Evolutionary conservation across 1,284 basidiomycete genomes (phyloP).

Genomic region (Irpex sp.): DNA sequence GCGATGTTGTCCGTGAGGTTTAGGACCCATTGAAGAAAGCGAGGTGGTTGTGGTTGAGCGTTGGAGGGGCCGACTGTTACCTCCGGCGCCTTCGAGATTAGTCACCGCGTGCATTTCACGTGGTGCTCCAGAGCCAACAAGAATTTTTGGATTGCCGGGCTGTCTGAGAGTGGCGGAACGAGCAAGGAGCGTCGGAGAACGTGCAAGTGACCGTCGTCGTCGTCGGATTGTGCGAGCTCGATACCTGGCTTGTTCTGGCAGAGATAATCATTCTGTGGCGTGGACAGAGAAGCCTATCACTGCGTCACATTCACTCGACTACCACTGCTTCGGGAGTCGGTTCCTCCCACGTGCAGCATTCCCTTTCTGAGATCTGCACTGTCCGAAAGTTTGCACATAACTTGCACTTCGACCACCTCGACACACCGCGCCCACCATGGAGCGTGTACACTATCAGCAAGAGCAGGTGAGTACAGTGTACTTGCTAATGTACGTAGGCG

Average conservation of each 20-base stretch:
- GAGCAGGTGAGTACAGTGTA: slow-evolving; percentile 59
- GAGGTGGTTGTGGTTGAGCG: slow-evolving; percentile 20
- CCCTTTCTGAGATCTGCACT: neutral
- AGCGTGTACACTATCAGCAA: slow-evolving; percentile 92
- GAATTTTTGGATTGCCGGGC: neutral
- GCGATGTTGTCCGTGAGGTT: slow-evolving; percentile 40
- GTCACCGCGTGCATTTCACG: slow-evolving; percentile 9
- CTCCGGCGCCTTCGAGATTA: slow-evolving; percentile 10
- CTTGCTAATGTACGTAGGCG: neutral
- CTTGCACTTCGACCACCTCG: neutral
- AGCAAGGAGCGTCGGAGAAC: neutral
- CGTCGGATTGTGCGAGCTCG: neutral
- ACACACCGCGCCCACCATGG: slow-evolving; percentile 50
- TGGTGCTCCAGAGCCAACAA: neutral
- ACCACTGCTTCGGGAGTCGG: neutral
- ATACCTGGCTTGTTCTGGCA: neutral
- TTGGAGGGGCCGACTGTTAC: slow-evolving; percentile 6
- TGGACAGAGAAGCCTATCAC: neutral
- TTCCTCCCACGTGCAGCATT: slow-evolving; percentile 5
- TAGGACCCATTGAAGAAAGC: slow-evolving; percentile 40
- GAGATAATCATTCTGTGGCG: neutral
- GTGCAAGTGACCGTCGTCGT: neutral
- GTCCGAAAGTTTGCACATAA: slow-evolving; percentile 3
- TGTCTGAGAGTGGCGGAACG: neutral
- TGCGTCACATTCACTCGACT: neutral